Percentiles rank a stretch among this genome's conserved stretches.
Evolutionary conservation across 2,329 filamentous ascomycete genomes (phyloP).

Genomic region (Coniella lustricola): DNA sequence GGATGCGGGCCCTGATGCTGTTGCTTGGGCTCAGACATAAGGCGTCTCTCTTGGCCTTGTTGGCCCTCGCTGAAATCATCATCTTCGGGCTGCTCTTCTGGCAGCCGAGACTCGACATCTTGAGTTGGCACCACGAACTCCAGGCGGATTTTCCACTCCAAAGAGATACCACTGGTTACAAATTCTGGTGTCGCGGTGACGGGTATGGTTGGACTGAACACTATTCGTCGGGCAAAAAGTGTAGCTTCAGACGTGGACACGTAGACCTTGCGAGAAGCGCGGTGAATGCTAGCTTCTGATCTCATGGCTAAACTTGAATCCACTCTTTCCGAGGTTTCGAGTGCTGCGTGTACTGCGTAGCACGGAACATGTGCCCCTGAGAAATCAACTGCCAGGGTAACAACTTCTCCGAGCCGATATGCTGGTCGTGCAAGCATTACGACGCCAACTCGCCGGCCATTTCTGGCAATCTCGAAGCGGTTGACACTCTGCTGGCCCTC

Average conservation of each 20-base stretch:
- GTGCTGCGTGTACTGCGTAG: conserved; percentile 74
- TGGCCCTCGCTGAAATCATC: conserved; percentile 10
- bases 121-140: conserved; percentile 81
- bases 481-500: conserved; percentile 76
- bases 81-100: conserved; percentile 23
- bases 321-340: conserved; percentile 83
- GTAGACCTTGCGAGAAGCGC: conserved; percentile 78
- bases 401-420: conserved; percentile 81
- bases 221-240: conserved; percentile 69
- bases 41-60: conserved; percentile 20
- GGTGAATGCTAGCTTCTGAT: conserved; percentile 76
- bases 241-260: conserved; percentile 74
- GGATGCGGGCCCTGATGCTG: conserved; percentile 32
- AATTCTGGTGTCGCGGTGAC: conserved; percentile 82
- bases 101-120: conserved; percentile 12
- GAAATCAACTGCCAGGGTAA: conserved; percentile 82
- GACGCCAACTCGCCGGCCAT: conserved; percentile 84
- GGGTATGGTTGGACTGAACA: conserved; percentile 80
- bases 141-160: conserved; percentile 83
- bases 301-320: conserved; percentile 74
- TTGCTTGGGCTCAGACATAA: conserved; percentile 15
- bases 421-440: conserved; percentile 83
- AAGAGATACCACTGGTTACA: conserved; percentile 76
- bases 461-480: conserved; percentile 88
- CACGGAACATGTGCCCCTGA: conserved; percentile 68